phyloP scores from a whole-genome alignment of 2,329 filamentous ascomycete genomes.

The Aspergillus nomiae region DNA sequence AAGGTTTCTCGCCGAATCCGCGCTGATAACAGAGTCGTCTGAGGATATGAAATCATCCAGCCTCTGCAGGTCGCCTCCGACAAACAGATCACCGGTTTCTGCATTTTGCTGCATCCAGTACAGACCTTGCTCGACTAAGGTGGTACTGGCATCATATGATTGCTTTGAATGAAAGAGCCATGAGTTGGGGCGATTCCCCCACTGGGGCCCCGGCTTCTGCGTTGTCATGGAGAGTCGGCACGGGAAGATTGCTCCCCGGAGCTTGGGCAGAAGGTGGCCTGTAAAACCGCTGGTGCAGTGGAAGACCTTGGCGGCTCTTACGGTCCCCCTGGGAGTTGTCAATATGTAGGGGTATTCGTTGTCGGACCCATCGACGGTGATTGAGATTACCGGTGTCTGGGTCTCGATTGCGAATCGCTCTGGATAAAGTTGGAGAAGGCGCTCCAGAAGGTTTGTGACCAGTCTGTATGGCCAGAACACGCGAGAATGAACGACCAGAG shows the following conservation, averaged over 20 bases:
- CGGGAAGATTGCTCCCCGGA: slow-evolving; percentile 36
- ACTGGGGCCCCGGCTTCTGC: slow-evolving; percentile 25
- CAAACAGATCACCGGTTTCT: slow-evolving; percentile 19
- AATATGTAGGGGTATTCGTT: slow-evolving; percentile 38
- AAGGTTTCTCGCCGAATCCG: slow-evolving; percentile 4
- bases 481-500: slow-evolving; percentile 2
- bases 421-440: slow-evolving; percentile 15
- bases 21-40: slow-evolving; percentile 13
- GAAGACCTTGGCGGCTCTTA: slow-evolving; percentile 53
- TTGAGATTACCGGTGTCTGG: slow-evolving; percentile 19
- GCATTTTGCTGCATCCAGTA: slow-evolving; percentile 22
- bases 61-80: slow-evolving; percentile 20
- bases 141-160: neutral
- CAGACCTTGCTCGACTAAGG: slow-evolving; percentile 9
- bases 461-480: slow-evolving; percentile 30
- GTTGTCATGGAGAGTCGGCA: slow-evolving; percentile 39
- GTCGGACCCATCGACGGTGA: neutral
- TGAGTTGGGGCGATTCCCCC: neutral
- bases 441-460: slow-evolving; percentile 19
- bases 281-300: slow-evolving; percentile 59
- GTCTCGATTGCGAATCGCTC: slow-evolving; percentile 23
- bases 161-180: neutral
- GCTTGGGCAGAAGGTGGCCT: slow-evolving; percentile 50
- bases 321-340: slow-evolving; percentile 45
- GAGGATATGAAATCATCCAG: slow-evolving; percentile 16